Evolutionary conservation across 305 asterid genomes (phyloP).

Genomic region (Fraxinus sp.): DNA sequence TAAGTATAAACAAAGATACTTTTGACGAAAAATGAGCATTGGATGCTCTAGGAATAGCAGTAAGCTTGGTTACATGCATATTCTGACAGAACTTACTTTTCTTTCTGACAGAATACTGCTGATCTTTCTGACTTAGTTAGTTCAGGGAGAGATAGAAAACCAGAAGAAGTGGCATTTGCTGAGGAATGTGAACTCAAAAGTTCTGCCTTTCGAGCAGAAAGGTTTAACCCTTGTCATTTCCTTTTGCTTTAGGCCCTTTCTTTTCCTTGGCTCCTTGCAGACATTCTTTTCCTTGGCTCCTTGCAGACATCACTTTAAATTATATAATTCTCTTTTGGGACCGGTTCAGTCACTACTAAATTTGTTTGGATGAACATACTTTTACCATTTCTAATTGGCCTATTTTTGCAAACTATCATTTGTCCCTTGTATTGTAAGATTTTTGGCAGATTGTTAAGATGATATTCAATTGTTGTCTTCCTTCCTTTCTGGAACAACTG

Average conservation of each 20-base stretch:
- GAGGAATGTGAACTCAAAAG: constrained; percentile 82
- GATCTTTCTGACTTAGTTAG: constrained; percentile 94
- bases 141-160: constrained; percentile 85
- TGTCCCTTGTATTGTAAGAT: constrained; percentile 4
- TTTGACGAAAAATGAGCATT: not conserved
- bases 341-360: not conserved
- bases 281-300: not conserved
- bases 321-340: not conserved
- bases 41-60: constrained; percentile 13
- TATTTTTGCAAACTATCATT: not conserved
- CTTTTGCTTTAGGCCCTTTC: constrained; percentile 6
- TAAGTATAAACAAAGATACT: not conserved
- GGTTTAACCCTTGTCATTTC: constrained; percentile 42
- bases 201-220: constrained; percentile 73
- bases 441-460: constrained; percentile 10
- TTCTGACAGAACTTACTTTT: constrained; percentile 25
- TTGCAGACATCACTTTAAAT: not conserved
- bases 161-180: constrained; percentile 79
- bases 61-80: not conserved
- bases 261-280: too few species aligned
- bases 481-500: not conserved
- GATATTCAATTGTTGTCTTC: not conserved
- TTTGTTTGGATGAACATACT: not conserved
- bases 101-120: constrained; percentile 59
- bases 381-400: not conserved